Percentiles rank a stretch among this genome's conserved stretches.
phyloP scores from a whole-genome alignment of 495 filamentous ascomycete genomes.

The Aspergillus hancockii region DNA sequence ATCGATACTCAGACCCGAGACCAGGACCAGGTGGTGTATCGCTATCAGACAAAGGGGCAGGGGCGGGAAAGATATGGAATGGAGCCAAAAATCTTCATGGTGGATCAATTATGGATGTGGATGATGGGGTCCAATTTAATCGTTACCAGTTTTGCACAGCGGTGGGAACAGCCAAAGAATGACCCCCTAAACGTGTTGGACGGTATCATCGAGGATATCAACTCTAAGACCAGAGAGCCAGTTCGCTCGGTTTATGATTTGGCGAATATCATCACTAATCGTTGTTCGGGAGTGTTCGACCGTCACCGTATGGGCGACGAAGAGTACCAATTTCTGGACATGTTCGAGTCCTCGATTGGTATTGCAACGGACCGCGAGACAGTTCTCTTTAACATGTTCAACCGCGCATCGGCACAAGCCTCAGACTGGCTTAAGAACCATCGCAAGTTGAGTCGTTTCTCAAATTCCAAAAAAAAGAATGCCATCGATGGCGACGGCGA shows the following conservation, averaged over 20 bases:
- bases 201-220: constrained; percentile 67
- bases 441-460: constrained; percentile 49
- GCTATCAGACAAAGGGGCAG: constrained; percentile 52
- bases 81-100: constrained; percentile 74
- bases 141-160: constrained; percentile 67
- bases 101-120: constrained; percentile 76
- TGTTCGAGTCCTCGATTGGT: constrained; percentile 71
- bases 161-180: constrained; percentile 71
- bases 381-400: constrained; percentile 64
- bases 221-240: constrained; percentile 65
- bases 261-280: constrained; percentile 63
- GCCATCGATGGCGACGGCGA: constrained; percentile 6
- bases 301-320: constrained; percentile 62
- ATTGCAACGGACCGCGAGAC: constrained; percentile 64
- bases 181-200: constrained; percentile 65
- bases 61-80: constrained; percentile 31
- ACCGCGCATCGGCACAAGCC: constrained; percentile 59
- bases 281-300: constrained; percentile 68
- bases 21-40: constrained; percentile 69
- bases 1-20: constrained; percentile 68
- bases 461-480: constrained; percentile 32
- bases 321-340: constrained; percentile 69
- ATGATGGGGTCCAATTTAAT: constrained; percentile 65
- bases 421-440: constrained; percentile 63
- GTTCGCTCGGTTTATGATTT: constrained; percentile 66